phyloP scores from a whole-genome alignment of 192 early-diverging fungal species.

The Mortierella hygrophila region DNA sequence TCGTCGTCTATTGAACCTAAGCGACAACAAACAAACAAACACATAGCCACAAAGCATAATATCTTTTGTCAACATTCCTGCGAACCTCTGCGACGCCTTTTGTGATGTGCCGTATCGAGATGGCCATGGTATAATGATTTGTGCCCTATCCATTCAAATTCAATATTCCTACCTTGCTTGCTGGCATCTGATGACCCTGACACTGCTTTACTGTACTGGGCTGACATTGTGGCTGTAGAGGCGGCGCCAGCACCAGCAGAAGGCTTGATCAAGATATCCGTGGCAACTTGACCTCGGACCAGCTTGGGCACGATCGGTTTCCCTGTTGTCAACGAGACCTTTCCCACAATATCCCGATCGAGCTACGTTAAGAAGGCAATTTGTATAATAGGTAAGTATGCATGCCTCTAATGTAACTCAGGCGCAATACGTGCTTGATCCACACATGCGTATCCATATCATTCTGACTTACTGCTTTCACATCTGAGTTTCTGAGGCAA shows the following conservation, averaged over 20 bases:
- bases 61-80: background rate
- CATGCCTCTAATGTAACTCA: background rate
- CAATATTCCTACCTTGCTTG: constrained; percentile 10
- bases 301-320: constrained; percentile 51
- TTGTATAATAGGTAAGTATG: too few relatives aligned
- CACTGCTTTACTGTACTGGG: constrained; percentile 9
- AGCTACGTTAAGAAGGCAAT: constrained; percentile 14
- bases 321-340: constrained; percentile 46
- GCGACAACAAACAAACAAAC: background rate
- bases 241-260: background rate
- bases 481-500: constrained; percentile 35
- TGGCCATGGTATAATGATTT: background rate
- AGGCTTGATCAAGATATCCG: constrained; percentile 44
- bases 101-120: background rate
- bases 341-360: constrained; percentile 45
- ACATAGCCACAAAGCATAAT: background rate
- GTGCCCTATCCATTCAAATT: background rate
- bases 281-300: constrained; percentile 39
- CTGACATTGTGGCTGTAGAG: background rate
- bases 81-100: background rate
- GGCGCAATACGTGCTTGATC: too few relatives aligned
- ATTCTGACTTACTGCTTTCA: constrained; percentile 16
- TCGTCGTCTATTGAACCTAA: constrained; percentile 34
- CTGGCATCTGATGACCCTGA: background rate
- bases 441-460: background rate